A percentile compares a stretch with the other conserved stretches of the same genome.
These are phyloP conservation scores for Hygrocybe coccinea DNA, from an alignment of 768 basidiomycete genomes.

Conservation along the genomic window DNA sequence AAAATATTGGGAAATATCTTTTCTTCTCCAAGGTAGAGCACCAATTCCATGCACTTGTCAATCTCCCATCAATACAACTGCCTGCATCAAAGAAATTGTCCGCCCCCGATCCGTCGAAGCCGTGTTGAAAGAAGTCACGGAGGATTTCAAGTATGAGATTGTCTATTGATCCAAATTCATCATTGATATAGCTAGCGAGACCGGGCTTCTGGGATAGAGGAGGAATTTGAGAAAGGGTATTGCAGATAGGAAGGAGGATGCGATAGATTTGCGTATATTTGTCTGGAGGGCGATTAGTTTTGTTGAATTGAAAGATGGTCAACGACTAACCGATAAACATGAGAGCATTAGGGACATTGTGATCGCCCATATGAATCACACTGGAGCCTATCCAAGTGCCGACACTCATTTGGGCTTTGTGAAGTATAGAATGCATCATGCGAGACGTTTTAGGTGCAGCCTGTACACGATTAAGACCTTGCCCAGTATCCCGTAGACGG, in stretches of 20 bases:
- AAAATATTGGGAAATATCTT: constrained; percentile 72
- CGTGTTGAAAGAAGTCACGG: constrained; percentile 81
- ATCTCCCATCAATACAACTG: constrained; percentile 75
- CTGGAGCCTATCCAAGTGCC: constrained; percentile 83
- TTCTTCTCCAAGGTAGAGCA: constrained; percentile 84
- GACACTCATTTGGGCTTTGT: constrained; percentile 76
- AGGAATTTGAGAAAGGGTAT: constrained; percentile 70
- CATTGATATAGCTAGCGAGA: constrained; percentile 68
- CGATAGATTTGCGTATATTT: constrained; percentile 92
- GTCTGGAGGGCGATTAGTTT: constrained; percentile 27
- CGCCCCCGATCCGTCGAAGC: constrained; percentile 86
- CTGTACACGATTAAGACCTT: constrained; percentile 87
- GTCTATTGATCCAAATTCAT: constrained; percentile 76
- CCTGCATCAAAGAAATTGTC: constrained; percentile 89
- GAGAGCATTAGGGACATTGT: constrained; percentile 77
- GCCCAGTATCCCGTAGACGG: constrained; percentile 82
- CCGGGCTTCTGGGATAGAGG: constrained; percentile 63
- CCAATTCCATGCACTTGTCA: constrained; percentile 94
- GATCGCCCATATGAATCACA: constrained; percentile 88
- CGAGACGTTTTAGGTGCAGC: constrained; percentile 83
- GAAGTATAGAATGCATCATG: constrained; percentile 83
- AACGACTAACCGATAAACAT: constrained; percentile 60
- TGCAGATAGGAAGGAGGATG: constrained; percentile 83
- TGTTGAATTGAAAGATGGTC: not conserved
- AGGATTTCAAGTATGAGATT: constrained; percentile 66